Conservation (phyloP, 2,329 filamentous ascomycete genomes). For the Alternaria triticina region DNA sequence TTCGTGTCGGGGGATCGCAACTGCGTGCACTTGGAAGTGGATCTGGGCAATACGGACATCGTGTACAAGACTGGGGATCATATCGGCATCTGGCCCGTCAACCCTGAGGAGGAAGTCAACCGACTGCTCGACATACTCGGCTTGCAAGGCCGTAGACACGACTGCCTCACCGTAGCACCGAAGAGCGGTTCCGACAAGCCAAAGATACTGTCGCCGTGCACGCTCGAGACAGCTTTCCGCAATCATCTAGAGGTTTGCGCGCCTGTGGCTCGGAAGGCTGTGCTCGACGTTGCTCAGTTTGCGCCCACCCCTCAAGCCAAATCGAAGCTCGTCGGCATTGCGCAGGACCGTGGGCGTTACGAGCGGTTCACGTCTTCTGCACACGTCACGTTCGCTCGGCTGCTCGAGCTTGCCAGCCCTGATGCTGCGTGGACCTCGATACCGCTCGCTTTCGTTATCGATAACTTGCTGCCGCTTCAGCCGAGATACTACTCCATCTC, state of each 20-base stretch:
- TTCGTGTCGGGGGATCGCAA: constrained; percentile 46
- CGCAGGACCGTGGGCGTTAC: constrained; percentile 44
- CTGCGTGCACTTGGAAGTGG: constrained; percentile 52
- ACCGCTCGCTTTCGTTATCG: constrained; percentile 42
- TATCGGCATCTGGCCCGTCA: constrained; percentile 51
- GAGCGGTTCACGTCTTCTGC: constrained; percentile 35
- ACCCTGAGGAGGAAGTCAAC: constrained; percentile 49
- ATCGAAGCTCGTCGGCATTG: constrained; percentile 36
- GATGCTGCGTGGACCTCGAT: constrained; percentile 39
- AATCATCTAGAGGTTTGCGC: constrained; percentile 58
- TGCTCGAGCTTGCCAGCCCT: constrained; percentile 41
- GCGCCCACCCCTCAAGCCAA: constrained; percentile 46
- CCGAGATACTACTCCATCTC: constrained; percentile 46
- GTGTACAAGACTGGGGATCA: constrained; percentile 55
- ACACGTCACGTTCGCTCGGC: constrained; percentile 49
- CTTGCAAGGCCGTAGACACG: constrained; percentile 20
- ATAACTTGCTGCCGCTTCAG: constrained; percentile 35
- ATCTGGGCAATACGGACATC: constrained; percentile 45
- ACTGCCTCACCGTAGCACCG: constrained; percentile 37
- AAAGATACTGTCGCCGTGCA: constrained; percentile 52
- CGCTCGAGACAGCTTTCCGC: constrained; percentile 49
- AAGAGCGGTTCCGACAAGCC: constrained; percentile 37
- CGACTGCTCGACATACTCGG: constrained; percentile 40
- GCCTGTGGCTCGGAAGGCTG: constrained; percentile 49
- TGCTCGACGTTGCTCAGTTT: constrained; percentile 49